Percentiles rank a stretch among this genome's conserved stretches.
Conservation (phyloP, 192 early-diverging fungal species). For the Entomortierella lignicola region DNA sequence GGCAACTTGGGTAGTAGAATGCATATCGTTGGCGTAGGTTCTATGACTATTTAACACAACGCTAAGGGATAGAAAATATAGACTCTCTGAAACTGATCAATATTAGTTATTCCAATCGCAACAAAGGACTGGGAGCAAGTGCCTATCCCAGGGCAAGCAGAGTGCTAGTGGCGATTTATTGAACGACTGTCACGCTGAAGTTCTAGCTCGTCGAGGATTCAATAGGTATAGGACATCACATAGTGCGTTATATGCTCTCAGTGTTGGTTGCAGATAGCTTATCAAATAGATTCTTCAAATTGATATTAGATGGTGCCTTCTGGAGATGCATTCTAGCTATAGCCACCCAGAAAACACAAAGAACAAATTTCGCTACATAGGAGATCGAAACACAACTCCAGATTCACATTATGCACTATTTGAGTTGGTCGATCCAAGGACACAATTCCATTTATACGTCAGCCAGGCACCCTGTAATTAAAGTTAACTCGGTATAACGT, state of each 20-base stretch:
- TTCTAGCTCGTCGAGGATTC: slow-evolving; percentile 85
- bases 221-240: slow-evolving; percentile 63
- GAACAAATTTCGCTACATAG: slow-evolving; percentile 27
- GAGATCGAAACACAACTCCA: not conserved
- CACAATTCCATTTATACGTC: slow-evolving; percentile 77
- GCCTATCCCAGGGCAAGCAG: slow-evolving; percentile 71
- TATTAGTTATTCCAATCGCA: too few relatives aligned
- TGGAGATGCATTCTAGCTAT: slow-evolving; percentile 23
- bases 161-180: slow-evolving; percentile 70
- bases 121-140: slow-evolving; percentile 87
- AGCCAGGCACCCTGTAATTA: slow-evolving; percentile 81
- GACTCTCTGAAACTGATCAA: too few relatives aligned
- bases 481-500: not conserved
- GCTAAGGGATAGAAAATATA: too few relatives aligned
- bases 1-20: slow-evolving; percentile 34
- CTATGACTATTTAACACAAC: not conserved
- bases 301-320: slow-evolving; percentile 33
- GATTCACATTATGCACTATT: slow-evolving; percentile 11
- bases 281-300: not conserved
- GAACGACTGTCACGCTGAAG: slow-evolving; percentile 91
- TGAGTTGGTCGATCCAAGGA: slow-evolving; percentile 8
- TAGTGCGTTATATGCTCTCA: too few relatives aligned
- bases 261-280: too few relatives aligned
- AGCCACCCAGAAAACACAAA: slow-evolving; percentile 1
- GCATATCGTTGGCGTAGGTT: slow-evolving; percentile 63